Base-by-base conservation (phyloP, 805 yeast genomes). In the Lachancea kluyveri region DNA sequence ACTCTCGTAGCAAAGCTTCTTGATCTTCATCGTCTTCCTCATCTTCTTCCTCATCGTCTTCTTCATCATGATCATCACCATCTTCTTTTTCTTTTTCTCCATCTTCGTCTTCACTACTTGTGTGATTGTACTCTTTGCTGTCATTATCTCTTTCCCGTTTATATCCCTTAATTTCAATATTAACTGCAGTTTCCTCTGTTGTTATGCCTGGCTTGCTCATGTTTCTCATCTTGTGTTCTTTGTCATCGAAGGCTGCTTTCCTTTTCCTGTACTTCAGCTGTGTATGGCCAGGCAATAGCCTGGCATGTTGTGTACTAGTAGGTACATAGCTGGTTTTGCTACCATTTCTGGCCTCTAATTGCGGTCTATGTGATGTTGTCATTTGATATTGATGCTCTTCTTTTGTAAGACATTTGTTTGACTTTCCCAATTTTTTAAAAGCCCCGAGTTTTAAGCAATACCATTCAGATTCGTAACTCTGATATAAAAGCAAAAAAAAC, bases 321-420 rank as follows among this genome's bases (percentile, higher is more conserved):
- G 61, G 58, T 3, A 48, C 48, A 33, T 52, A 52, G 4, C 57
- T 54, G 34, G 60, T 60, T 29, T 65, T 60, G 1, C 60, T 59
- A 30, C 71, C 74, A 32, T 78, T 77, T 45, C 74, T 66, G 12
- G 81, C 80, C 41, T 77, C 84, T 40, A 78, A 66, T 5, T 82
- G 78, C 0, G 84, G 83, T 49, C 80, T 67, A 46, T 76, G 82
- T 7, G 82, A 80, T 3, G 83, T 73, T 0, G 84, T 74, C 85
- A 78, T 77, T 13, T 21, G 17, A 26, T 10, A n/a, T 16, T 25
- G 9, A 25, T 19, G 16, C 19, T 5, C 24, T 25, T n/a, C 8
- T 14, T 25, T 24, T 18, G 12, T 9, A 11, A 22, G n/a, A 10
- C 21, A 19, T 5, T 8, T 8, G 25, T n/a, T 22, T 22, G 10